Evolutionary conservation across 1,284 basidiomycete genomes (phyloP), one percentile per base, ranked within the genome.

Genomic region (Malassezia sympodialis): DNA sequence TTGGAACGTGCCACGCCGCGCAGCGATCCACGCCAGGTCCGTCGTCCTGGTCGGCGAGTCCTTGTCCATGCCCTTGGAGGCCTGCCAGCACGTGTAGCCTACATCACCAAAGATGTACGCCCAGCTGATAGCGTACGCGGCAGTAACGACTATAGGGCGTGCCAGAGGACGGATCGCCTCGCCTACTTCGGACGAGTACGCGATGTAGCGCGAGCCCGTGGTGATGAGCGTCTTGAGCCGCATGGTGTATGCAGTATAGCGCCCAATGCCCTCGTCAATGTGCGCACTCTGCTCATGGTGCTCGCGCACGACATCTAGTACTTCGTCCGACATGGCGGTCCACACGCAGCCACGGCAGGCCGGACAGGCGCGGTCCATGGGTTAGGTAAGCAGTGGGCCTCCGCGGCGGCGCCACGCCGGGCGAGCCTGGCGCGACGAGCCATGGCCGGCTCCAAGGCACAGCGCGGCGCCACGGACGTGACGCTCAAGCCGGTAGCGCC

Each of bases 81-180:
- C 67, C 21, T 63, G 90, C 78, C 89, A 94, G 4, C 88, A 83
- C 69, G 91, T 89, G 75, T 89, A 93, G n/a, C 82, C 80, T 35
- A 93, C 88, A 69, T 94, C 90, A 46, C 87, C 88, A 65, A 72
- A 72, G 28, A 79, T 70, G 65, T 80, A 75, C 31, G 86, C 75
- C 88, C 88, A 93, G 0, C 87, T 89, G 55, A 90, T 77, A 23
- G 84, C 88, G 75, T 93, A 93, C 4, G 87, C 87, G 28, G 84
- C 84, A 2, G 81, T 82, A n/a, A 90, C 88, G 12, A 88, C 66
- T 63, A 78, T 81, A 0, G 88, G 87, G 15, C 82, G 82, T 3
- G 91, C 86, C 34, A 93, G 82, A 1, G 90, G 90, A 27, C 90
- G 80, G 76, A 94, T 90, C 0, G 89, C 87, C 76, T 94, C 90